A percentile compares a stretch with the other conserved stretches of the same genome.
Evolutionary conservation across 805 yeast genomes (phyloP).

Genomic region (Lipomyces spencermartinsiae): DNA sequence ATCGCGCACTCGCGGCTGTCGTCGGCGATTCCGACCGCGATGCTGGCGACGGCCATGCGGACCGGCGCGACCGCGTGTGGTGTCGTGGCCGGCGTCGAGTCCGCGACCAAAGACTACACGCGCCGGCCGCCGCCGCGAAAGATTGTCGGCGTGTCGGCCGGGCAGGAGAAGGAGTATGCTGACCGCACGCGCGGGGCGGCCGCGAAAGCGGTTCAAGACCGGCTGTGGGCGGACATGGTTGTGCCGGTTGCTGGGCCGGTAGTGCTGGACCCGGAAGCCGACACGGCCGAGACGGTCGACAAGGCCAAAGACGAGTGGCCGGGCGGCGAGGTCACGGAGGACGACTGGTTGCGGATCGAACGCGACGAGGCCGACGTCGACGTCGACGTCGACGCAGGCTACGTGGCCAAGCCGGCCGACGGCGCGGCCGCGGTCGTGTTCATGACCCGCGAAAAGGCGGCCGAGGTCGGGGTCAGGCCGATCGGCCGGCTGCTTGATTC

Average conservation of each 20-base stretch:
- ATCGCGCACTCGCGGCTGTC: slow-evolving; percentile 52
- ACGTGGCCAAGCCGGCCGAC: slow-evolving; percentile 87
- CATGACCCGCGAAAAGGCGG: slow-evolving; percentile 74
- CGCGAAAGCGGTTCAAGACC: slow-evolving; percentile 61
- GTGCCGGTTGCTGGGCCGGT: slow-evolving; percentile 58
- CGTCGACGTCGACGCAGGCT: slow-evolving; percentile 65
- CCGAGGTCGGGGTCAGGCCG: slow-evolving; percentile 77
- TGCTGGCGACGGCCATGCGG: slow-evolving; percentile 46
- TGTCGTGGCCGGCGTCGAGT: slow-evolving; percentile 54
- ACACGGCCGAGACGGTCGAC: slow-evolving; percentile 11
- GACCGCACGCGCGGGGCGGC: slow-evolving; percentile 78
- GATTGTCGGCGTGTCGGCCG: slow-evolving; percentile 58
- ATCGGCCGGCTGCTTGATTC: slow-evolving; percentile 80
- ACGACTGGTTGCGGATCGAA: slow-evolving; percentile 30
- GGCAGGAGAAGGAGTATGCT: slow-evolving; percentile 78
- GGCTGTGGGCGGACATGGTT: slow-evolving; percentile 76
- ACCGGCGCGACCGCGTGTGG: slow-evolving; percentile 47
- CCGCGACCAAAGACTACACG: slow-evolving; percentile 50
- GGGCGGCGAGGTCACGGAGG: slow-evolving; percentile 15
- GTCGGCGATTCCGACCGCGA: slow-evolving; percentile 50
- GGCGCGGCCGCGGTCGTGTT: slow-evolving; percentile 89
- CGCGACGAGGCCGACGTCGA: slow-evolving; percentile 48
- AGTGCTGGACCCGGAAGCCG: background rate
- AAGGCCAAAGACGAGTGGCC: slow-evolving; percentile 29
- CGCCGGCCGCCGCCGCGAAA: slow-evolving; percentile 49